phyloP scores from a whole-genome alignment of 2,329 filamentous ascomycete genomes.

The Mycosphaerella sp. region DNA sequence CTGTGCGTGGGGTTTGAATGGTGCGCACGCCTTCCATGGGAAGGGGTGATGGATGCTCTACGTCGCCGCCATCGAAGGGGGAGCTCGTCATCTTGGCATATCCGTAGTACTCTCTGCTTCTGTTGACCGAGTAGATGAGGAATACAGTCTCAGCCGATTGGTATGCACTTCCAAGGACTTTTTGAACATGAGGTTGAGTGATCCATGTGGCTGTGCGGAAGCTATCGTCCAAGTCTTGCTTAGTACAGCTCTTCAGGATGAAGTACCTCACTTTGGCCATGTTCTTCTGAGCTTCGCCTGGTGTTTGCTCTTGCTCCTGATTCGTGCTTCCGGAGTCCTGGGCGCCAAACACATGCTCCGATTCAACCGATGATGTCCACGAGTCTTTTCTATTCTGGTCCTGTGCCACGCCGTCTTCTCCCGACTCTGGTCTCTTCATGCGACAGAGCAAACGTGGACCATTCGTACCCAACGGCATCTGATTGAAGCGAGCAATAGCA shows the following conservation, averaged over 20 bases:
- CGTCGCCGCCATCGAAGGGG: conserved; percentile 64
- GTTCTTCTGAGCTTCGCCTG: background rate
- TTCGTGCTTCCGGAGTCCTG: no score
- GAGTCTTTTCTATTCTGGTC: background rate
- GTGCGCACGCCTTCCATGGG: conserved; percentile 53
- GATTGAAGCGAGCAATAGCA: conserved; percentile 78
- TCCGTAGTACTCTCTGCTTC: conserved; percentile 93
- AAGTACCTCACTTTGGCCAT: conserved; percentile 69
- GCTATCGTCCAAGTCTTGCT: conserved; percentile 83
- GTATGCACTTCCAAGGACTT: conserved; percentile 71
- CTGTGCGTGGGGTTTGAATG: conserved; percentile 70
- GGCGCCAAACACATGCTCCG: no score
- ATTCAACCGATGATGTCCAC: no score
- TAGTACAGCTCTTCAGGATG: conserved; percentile 83
- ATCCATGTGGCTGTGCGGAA: conserved; percentile 83
- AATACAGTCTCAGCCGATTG: conserved; percentile 77
- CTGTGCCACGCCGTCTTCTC: background rate
- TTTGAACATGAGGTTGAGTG: conserved; percentile 87
- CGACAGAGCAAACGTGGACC: conserved; percentile 67
- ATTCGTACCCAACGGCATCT: conserved; percentile 82
- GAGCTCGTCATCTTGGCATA: conserved; percentile 84
- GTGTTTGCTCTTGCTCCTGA: background rate
- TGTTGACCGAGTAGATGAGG: conserved; percentile 91
- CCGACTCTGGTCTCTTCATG: conserved; percentile 49
- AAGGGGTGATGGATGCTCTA: background rate